phyloP scores from a whole-genome alignment of 1,284 basidiomycete genomes.

The Pseudozyma sp. region DNA sequence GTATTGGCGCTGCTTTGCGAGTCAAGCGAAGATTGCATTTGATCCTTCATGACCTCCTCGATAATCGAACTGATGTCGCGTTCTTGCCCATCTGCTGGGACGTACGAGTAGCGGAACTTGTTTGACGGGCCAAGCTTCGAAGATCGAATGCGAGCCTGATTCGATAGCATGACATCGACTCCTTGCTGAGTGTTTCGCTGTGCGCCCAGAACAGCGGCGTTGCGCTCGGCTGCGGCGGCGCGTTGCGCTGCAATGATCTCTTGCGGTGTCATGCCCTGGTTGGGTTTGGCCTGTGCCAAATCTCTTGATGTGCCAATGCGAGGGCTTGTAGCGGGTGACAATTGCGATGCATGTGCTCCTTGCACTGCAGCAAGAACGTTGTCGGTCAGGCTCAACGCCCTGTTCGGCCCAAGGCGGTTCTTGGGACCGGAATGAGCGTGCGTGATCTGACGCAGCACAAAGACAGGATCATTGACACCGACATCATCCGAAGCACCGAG shows the following conservation, averaged over 20 bases:
- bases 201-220: conserved; percentile 84
- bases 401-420: conserved; percentile 15
- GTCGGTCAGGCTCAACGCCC: conserved; percentile 52
- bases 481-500: conserved; percentile 77
- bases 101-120: conserved; percentile 88
- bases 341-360: conserved; percentile 54
- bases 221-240: conserved; percentile 83
- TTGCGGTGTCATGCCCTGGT: conserved; percentile 74
- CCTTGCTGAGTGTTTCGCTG: conserved; percentile 85
- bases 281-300: conserved; percentile 9
- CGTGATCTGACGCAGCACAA: conserved; percentile 75
- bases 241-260: conserved; percentile 94
- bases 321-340: conserved; percentile 14
- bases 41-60: conserved; percentile 76
- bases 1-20: neutral
- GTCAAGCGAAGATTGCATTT: conserved; percentile 17
- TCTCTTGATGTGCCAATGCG: conserved; percentile 19
- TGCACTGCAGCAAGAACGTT: conserved; percentile 70
- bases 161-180: conserved; percentile 84
- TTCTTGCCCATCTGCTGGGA: conserved; percentile 82
- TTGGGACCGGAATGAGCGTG: conserved; percentile 27
- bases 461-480: conserved; percentile 83
- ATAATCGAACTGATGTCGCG: conserved; percentile 92
- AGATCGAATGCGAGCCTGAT: conserved; percentile 85
- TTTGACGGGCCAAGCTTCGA: conserved; percentile 76